Percentiles rank a stretch among this genome's conserved stretches.
phyloP scores from a whole-genome alignment of 2,329 filamentous ascomycete genomes.

The Dactylellina parvicollis region DNA sequence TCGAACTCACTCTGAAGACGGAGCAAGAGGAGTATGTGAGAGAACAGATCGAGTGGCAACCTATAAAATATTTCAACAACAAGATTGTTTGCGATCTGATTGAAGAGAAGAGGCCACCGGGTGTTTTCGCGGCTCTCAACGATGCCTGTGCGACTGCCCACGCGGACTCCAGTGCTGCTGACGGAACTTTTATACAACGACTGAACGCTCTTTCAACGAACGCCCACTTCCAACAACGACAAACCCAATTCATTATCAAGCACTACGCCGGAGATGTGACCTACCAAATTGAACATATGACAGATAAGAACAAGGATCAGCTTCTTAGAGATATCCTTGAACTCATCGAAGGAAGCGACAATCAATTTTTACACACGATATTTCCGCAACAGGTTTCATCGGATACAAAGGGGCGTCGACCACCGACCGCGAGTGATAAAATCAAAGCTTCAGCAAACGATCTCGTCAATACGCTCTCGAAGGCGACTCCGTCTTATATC shows the following conservation, averaged over 20 bases:
- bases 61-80: slow-evolving; percentile 99
- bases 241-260: slow-evolving; percentile 81
- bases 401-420: slow-evolving; percentile 92
- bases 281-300: slow-evolving; percentile 99
- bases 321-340: slow-evolving; percentile 98
- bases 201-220: slow-evolving; percentile 93
- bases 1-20: slow-evolving; percentile 98
- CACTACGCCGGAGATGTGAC: slow-evolving; percentile 98
- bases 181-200: slow-evolving; percentile 86
- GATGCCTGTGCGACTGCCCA: slow-evolving; percentile 80
- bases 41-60: slow-evolving; percentile 98
- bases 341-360: slow-evolving; percentile 83
- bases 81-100: slow-evolving; percentile 99
- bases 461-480: slow-evolving; percentile 97
- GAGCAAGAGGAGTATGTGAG: slow-evolving; percentile 97
- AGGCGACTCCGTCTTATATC: slow-evolving; percentile 98
- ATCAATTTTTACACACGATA: slow-evolving; percentile 84
- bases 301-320: slow-evolving; percentile 99
- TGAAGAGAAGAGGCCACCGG: slow-evolving; percentile 94
- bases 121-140: slow-evolving; percentile 88
- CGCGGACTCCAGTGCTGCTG: slow-evolving; percentile 95
- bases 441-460: slow-evolving; percentile 99
- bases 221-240: slow-evolving; percentile 97
- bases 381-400: slow-evolving; percentile 83
- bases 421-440: slow-evolving; percentile 88